Evolutionary conservation across 2,329 filamentous ascomycete species (phyloP), one percentile per base, ranked within the genome.

Genomic region (Claviceps africana): DNA sequence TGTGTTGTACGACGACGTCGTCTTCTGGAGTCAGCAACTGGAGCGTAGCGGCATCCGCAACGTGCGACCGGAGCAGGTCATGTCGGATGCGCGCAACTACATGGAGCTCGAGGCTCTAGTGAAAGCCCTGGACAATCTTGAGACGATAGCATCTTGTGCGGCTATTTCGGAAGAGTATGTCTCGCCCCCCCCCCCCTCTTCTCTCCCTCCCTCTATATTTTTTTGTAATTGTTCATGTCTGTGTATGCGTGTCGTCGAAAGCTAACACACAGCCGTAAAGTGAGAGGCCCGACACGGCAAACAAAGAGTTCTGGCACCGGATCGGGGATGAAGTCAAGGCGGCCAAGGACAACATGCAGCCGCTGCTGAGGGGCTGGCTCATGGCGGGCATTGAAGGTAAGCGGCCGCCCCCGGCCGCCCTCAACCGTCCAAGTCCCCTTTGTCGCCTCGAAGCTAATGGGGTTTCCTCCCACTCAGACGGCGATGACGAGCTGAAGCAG

Each of bases 51-150:
- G 61, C 30, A 70, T 65, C 58, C 63, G 30, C 58, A 65, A 59
- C 61, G 67, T 57, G 52, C 70, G 56, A 56, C 65, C 61, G 58
- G 67, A 71, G 47, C 66, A 74, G 51, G 64, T 83, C 19, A 63
- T 72, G 45, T 68, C 68, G 3, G 73, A 83, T 54, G 81, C 82
- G 6, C 75, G 77, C 52, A 81, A 76, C 47, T 83, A 82, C 65
- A 78, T 77, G 56, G 83, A 88, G 58, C 71, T 90, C 47, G 85
- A 89, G 66, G 73, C 74, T 53, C 71, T 90, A 30, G 77, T 84
- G 45, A 73, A 75, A 49, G 78, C 76, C 3, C 72, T 90, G 43
- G 83, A 88, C 64, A 72, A 74, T 22, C 72, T 89, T 58, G 85
- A 89, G 65, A 81, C 77, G 2, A 78, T 86, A 54, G 78, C 79